Evolutionary conservation across 495 filamentous ascomycete species (phyloP), one percentile per base, ranked within the genome.

Genomic region (Cryomyces antarcticus): DNA sequence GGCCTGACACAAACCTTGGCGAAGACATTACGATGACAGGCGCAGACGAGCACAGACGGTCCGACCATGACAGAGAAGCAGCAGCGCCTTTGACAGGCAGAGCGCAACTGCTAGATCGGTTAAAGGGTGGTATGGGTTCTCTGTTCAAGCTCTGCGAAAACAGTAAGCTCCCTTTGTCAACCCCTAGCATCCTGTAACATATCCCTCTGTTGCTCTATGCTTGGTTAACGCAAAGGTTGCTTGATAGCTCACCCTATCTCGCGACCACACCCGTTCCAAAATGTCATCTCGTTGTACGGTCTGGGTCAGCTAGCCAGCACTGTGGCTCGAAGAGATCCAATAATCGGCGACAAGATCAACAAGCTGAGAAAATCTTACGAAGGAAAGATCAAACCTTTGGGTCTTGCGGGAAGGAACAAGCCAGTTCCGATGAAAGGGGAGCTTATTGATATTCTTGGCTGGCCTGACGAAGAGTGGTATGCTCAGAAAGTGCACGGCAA

Each of bases 351-450:
- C 48, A 83, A 82, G 58, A 78, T 77, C 51, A 82, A 82, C 52
- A 73, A 75, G 49, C 62, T 84, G 30, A 62, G 79, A 43, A 82
- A 82, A 54, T 79, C 77, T 11, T 84, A 82, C 55, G 77, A 82
- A 52, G 72, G 73, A 39, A 73, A 80, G 50, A 62, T 81, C 50
- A 77, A 77, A 51, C 62, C 61, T 6, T 49, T 80, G 17, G 67
- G 66, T 24, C 57, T 84, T 24, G 65, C 77, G 27, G 79, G 79
- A 24, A 70, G 70, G 41, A 75, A 77, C 46, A 75, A 75, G 44
- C 59, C 71, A 1, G 59, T 69, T 31, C 72, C 73, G 43, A 51
- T 53, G 46, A 13, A 46, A 42, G 54, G 49, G 30, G 48, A 54
- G 47, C 41, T 62, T 29, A 34, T 54, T 9, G 51, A 53, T 29